phyloP scores from a whole-genome alignment of 1,139 yeast species.

The Debaryomycetaceae sp. region DNA sequence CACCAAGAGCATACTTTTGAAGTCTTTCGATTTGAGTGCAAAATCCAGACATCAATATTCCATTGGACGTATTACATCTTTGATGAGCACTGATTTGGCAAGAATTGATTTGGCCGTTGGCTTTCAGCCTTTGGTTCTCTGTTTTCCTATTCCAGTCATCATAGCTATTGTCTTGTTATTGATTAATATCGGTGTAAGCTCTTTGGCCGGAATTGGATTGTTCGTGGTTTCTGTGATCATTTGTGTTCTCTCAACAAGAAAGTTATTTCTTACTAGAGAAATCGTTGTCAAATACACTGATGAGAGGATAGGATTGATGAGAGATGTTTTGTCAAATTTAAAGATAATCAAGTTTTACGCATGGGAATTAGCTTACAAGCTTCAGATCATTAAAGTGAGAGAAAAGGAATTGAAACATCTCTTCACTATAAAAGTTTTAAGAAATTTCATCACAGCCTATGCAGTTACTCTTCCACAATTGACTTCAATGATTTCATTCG shows the following conservation, averaged over 20 bases:
- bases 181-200: conserved; percentile 34
- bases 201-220: conserved; percentile 44
- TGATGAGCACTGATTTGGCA: conserved; percentile 44
- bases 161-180: conserved; percentile 37
- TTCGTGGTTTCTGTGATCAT: conserved; percentile 37
- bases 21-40: conserved; percentile 37
- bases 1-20: conserved; percentile 36
- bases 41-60: conserved; percentile 35
- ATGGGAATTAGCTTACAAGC: conserved; percentile 46
- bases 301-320: conserved; percentile 41
- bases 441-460: conserved; percentile 45
- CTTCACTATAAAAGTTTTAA: conserved; percentile 41
- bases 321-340: conserved; percentile 41
- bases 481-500: conserved; percentile 40
- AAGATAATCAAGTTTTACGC: conserved; percentile 47
- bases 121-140: conserved; percentile 42
- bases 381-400: conserved; percentile 32
- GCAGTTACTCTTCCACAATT: conserved; percentile 44
- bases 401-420: conserved; percentile 38
- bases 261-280: conserved; percentile 36
- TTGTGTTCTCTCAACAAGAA: conserved; percentile 35
- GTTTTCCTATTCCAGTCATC: conserved; percentile 45
- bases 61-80: conserved; percentile 39
- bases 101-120: conserved; percentile 47
- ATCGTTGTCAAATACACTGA: conserved; percentile 40